These are phyloP conservation scores for Nidularia pulvinata DNA, from an alignment of 768 basidiomycete genomes.

Conservation along the genomic window DNA sequence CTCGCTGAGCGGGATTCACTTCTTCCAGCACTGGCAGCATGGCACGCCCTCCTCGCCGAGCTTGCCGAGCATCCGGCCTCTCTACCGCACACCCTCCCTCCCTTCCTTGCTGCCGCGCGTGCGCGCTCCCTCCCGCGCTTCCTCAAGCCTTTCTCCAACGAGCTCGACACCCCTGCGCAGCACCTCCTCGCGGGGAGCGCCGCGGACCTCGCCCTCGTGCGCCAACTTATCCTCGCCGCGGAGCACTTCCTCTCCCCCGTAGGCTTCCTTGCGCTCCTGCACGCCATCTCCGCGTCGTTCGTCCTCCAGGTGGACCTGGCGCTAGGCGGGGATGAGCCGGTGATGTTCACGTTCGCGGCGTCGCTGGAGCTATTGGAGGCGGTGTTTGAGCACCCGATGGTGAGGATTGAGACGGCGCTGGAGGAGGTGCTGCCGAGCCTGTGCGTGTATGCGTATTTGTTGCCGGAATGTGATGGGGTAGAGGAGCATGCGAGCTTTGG, in stretches of 20 bases:
- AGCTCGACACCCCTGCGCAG: constrained; percentile 44
- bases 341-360: constrained; percentile 16
- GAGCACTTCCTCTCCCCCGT: constrained; percentile 30
- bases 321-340: constrained; percentile 22
- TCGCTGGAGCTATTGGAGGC: constrained; percentile 29
- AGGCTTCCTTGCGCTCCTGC: constrained; percentile 28
- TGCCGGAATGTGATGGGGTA: constrained; percentile 29
- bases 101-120: constrained; percentile 40
- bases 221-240: constrained; percentile 32
- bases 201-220: constrained; percentile 26
- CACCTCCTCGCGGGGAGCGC: constrained; percentile 28
- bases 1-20: constrained; percentile 40
- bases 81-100: constrained; percentile 22
- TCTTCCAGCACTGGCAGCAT: constrained; percentile 29
- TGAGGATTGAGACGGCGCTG: not conserved
- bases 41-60: constrained; percentile 45
- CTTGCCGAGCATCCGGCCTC: constrained; percentile 30
- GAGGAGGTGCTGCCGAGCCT: constrained; percentile 34
- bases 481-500: constrained; percentile 16
- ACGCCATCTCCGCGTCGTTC: constrained; percentile 31
- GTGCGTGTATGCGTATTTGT: constrained; percentile 47
- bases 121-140: constrained; percentile 37
- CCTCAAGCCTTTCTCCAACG: constrained; percentile 38
- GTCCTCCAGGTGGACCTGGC: constrained; percentile 26
- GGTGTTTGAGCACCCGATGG: constrained; percentile 13